These are phyloP conservation scores for Dactylellina drechsleri DNA, from an alignment of 2,329 filamentous ascomycete genomes.

Conservation along the genomic window DNA sequence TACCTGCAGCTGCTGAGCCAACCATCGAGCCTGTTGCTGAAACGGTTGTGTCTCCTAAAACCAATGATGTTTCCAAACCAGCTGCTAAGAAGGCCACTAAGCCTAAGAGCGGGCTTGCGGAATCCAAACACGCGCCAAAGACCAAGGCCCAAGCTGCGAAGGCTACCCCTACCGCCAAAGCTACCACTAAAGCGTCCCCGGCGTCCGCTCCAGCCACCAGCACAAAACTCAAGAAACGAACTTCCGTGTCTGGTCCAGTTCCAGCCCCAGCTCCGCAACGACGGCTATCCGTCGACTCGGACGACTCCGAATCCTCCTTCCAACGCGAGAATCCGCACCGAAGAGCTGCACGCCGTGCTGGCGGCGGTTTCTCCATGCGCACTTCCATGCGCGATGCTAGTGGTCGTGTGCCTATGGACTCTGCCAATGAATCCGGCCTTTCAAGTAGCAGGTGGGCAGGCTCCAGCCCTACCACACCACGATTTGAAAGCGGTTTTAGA, in stretches of 20 bases:
- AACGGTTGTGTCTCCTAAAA: neutral
- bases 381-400: constrained; percentile 46
- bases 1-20: neutral
- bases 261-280: constrained; percentile 18
- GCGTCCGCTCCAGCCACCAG: constrained; percentile 11
- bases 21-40: neutral
- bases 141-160: constrained; percentile 6
- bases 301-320: constrained; percentile 51
- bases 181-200: constrained; percentile 7
- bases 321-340: constrained; percentile 42
- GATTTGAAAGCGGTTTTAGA: constrained; percentile 48
- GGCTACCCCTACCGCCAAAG: neutral
- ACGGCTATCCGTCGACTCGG: constrained; percentile 27
- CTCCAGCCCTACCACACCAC: constrained; percentile 7
- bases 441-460: constrained; percentile 21
- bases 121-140: constrained; percentile 40
- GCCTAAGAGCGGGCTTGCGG: constrained; percentile 20
- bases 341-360: constrained; percentile 24
- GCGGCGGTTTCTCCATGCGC: constrained; percentile 35
- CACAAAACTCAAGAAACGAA: constrained; percentile 38
- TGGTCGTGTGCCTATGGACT: constrained; percentile 23
- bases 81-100: constrained; percentile 25
- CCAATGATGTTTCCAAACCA: constrained; percentile 39
- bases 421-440: constrained; percentile 23
- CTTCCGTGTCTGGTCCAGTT: constrained; percentile 7